phyloP scores from a whole-genome alignment of 2,329 filamentous ascomycete genomes.

The Madurella mycetomatis region DNA sequence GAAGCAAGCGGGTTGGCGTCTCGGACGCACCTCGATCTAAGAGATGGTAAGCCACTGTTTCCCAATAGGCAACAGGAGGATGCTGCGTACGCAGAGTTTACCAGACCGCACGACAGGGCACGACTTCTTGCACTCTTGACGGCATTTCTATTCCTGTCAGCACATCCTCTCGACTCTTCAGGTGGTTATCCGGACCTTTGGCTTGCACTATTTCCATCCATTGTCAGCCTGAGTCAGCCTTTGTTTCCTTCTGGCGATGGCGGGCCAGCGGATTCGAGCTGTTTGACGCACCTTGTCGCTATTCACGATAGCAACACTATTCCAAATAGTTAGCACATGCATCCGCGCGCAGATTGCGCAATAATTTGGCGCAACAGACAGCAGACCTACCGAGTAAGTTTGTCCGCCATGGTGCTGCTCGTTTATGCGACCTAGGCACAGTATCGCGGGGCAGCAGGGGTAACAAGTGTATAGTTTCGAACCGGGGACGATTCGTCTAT shows the following conservation, averaged over 20 bases:
- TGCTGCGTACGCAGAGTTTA: conserved; percentile 49
- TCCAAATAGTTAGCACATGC: conserved; percentile 27
- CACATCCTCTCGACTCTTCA: not conserved
- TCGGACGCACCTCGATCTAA: conserved; percentile 23
- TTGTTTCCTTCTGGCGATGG: conserved; percentile 17
- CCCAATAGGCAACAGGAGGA: conserved; percentile 69
- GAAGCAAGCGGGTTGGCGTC: not conserved
- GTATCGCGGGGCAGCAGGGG: not conserved
- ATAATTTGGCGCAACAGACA: not conserved
- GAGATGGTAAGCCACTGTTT: conserved; percentile 9
- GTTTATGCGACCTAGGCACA: not conserved
- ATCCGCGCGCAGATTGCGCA: not conserved
- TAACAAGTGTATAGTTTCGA: not conserved
- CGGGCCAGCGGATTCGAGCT: conserved; percentile 36
- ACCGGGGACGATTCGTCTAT: not conserved
- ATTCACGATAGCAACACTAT: conserved; percentile 97
- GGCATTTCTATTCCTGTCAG: conserved; percentile 68
- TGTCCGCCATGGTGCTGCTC: conserved; percentile 71
- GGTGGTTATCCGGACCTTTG: conserved; percentile 56
- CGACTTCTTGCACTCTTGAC: conserved; percentile 98
- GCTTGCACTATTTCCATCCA: conserved; percentile 66
- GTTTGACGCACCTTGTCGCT: conserved; percentile 76
- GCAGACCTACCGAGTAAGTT: conserved; percentile 76
- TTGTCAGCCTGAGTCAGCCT: conserved; percentile 34
- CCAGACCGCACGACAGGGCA: conserved; percentile 96